Conservation (phyloP, 2,329 filamentous ascomycete species). For the Pseudopithomyces maydicus region DNA sequence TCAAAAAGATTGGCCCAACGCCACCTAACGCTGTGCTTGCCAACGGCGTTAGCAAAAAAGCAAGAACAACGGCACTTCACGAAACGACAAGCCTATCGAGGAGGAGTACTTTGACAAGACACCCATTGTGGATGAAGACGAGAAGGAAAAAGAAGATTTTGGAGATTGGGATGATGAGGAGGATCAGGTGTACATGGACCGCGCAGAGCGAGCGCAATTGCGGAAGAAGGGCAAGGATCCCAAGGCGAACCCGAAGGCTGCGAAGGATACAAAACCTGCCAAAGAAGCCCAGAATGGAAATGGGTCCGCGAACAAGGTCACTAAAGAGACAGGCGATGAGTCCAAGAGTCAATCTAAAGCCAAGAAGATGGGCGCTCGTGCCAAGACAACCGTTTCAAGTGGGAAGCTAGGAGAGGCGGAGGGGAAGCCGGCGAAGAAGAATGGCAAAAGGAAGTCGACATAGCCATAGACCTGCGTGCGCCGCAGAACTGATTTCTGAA, state of each 20-base stretch:
- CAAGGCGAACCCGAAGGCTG: constrained; percentile 32
- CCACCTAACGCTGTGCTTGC: constrained; percentile 60
- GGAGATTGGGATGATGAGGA: constrained; percentile 58
- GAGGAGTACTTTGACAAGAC: constrained; percentile 67
- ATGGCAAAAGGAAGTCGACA: constrained; percentile 13
- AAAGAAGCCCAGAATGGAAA: constrained; percentile 22
- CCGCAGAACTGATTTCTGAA: neutral
- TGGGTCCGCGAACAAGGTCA: neutral
- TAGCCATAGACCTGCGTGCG: neutral
- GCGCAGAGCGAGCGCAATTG: constrained; percentile 48
- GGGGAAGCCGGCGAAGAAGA: constrained; percentile 15
- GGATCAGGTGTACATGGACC: constrained; percentile 54
- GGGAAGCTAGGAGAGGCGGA: constrained; percentile 13
- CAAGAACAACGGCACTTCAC: constrained; percentile 32
- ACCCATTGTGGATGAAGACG: constrained; percentile 60
- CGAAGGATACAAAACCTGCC: constrained; percentile 16
- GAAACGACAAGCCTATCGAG: constrained; percentile 47
- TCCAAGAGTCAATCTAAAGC: constrained; percentile 12
- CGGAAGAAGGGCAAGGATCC: constrained; percentile 56
- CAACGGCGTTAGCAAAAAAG: constrained; percentile 36
- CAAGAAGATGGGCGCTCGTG: constrained; percentile 15
- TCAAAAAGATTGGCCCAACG: constrained; percentile 87
- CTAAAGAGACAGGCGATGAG: constrained; percentile 4
- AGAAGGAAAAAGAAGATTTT: constrained; percentile 49
- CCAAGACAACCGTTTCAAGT: constrained; percentile 13